These are phyloP conservation scores for Pholiota molesta DNA, from an alignment of 768 basidiomycete genomes.

Conservation along the genomic window DNA sequence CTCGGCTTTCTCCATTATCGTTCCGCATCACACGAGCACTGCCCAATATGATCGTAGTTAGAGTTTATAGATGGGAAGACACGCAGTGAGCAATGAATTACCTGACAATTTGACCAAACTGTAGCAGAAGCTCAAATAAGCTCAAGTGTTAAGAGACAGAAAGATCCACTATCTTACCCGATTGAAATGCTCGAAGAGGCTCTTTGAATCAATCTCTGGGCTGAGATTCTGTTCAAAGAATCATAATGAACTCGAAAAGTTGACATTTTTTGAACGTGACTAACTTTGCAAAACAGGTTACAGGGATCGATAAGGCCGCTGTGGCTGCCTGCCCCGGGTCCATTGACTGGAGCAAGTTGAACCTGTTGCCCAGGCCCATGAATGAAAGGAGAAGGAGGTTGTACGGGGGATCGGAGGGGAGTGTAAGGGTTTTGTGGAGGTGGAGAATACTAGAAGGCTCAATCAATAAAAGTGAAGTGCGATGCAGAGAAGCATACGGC, in stretches of 20 bases:
- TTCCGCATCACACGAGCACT: constrained; percentile 94
- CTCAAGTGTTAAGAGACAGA: constrained; percentile 9
- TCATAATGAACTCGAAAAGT: constrained; percentile 1
- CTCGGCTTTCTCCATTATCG: constrained; percentile 77
- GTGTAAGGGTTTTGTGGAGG: constrained; percentile 58
- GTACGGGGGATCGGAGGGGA: constrained; percentile 44
- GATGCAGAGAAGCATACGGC: constrained; percentile 13
- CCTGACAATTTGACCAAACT: constrained; percentile 93
- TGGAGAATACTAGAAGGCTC: constrained; percentile 59
- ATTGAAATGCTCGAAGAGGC: constrained; percentile 81
- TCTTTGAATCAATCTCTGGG: constrained; percentile 83
- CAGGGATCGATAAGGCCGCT: constrained; percentile 90
- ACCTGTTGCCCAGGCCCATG: constrained; percentile 93
- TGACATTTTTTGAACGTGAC: constrained; percentile 11
- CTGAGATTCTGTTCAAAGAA: constrained; percentile 69
- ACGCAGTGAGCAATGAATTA: constrained; percentile 30
- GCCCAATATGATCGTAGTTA: constrained; percentile 1
- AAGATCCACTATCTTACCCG: constrained; percentile 47
- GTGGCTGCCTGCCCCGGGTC: constrained; percentile 81
- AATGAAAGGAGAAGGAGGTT: constrained; percentile 58
- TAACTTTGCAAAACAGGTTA: constrained; percentile 87
- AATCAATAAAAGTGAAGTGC: constrained; percentile 2
- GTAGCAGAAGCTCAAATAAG: constrained; percentile 17
- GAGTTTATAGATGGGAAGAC: background rate
- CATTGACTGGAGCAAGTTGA: constrained; percentile 72